These are phyloP conservation scores for Fusarium sp. DNA, from an alignment of 2,329 filamentous ascomycete genomes.

Conservation along the genomic window DNA sequence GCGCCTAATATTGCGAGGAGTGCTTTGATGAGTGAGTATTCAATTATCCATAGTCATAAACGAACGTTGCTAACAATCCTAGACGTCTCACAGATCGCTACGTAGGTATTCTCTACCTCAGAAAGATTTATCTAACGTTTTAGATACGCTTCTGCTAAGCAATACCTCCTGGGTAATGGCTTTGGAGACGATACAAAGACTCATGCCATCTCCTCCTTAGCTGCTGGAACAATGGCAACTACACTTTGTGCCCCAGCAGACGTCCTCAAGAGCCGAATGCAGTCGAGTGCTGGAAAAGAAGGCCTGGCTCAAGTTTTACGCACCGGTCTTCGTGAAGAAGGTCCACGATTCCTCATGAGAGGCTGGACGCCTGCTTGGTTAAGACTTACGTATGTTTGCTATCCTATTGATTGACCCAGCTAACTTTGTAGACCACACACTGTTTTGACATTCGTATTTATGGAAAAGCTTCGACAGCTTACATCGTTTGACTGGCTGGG, in stretches of 20 bases:
- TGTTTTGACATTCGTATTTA: slow-evolving; percentile 63
- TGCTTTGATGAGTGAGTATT: slow-evolving; percentile 60
- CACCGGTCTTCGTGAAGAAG: slow-evolving; percentile 56
- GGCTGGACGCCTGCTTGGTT: slow-evolving; percentile 64
- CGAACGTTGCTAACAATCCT: slow-evolving; percentile 17
- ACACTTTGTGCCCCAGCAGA: slow-evolving; percentile 63
- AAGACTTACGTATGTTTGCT: slow-evolving; percentile 59
- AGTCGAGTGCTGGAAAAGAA: slow-evolving; percentile 52
- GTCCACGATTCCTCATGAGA: slow-evolving; percentile 60
- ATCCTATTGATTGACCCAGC: neutral
- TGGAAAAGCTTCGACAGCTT: slow-evolving; percentile 60
- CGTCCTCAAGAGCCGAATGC: slow-evolving; percentile 61
- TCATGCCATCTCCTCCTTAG: slow-evolving; percentile 58
- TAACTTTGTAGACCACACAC: slow-evolving; percentile 57
- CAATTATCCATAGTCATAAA: too few species aligned
- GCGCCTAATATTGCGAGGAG: slow-evolving; percentile 59
- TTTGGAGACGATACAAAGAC: slow-evolving; percentile 58
- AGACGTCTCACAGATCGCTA: slow-evolving; percentile 63
- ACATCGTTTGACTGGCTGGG: slow-evolving; percentile 45
- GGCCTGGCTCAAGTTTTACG: slow-evolving; percentile 54
- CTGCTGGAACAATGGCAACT: slow-evolving; percentile 62
- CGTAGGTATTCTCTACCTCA: slow-evolving; percentile 48
- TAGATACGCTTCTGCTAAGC: slow-evolving; percentile 56
- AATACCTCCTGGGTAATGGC: slow-evolving; percentile 48
- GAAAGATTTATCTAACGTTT: neutral